These are phyloP conservation scores for Pezicula carpinea DNA, from an alignment of 2,329 filamentous ascomycete genomes.

Conservation along the genomic window DNA sequence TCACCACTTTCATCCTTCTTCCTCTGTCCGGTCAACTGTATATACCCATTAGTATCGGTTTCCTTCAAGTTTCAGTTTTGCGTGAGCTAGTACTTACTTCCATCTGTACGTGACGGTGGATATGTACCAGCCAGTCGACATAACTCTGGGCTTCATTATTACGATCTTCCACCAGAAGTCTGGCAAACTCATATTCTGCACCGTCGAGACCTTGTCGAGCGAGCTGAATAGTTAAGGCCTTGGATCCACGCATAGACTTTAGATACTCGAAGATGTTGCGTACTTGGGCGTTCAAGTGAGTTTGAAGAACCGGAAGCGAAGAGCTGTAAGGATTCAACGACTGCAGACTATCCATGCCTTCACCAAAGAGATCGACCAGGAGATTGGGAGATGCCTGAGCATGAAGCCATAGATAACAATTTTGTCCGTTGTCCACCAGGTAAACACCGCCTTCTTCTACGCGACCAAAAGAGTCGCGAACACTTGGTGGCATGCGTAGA, in stretches of 20 bases:
- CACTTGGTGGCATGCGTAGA: slow-evolving; percentile 72
- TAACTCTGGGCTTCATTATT: slow-evolving; percentile 98
- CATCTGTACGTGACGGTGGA: slow-evolving; percentile 88
- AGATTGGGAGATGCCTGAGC: slow-evolving; percentile 88
- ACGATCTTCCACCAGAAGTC: slow-evolving; percentile 85
- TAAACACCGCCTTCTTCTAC: slow-evolving; percentile 94
- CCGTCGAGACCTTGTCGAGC: slow-evolving; percentile 91
- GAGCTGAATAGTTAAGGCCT: slow-evolving; percentile 83
- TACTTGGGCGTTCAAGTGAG: slow-evolving; percentile 89
- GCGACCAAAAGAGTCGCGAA: slow-evolving; percentile 80
- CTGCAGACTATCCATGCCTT: slow-evolving; percentile 65
- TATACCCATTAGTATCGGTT: background rate
- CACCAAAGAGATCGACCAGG: slow-evolving; percentile 83
- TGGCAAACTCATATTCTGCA: slow-evolving; percentile 93
- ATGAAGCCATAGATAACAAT: slow-evolving; percentile 89
- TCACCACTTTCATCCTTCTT: slow-evolving; percentile 60
- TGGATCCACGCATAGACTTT: slow-evolving; percentile 73
- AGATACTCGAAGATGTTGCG: slow-evolving; percentile 91
- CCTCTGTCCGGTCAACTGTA: slow-evolving; percentile 62
- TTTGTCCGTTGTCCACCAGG: slow-evolving; percentile 91
- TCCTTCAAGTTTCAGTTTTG: background rate
- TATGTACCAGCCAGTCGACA: slow-evolving; percentile 95
- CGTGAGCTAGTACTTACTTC: slow-evolving; percentile 53
- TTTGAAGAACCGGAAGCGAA: slow-evolving; percentile 77
- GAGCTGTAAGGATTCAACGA: slow-evolving; percentile 77